Conservation (phyloP, 2,329 filamentous ascomycete genomes). For the Claviceps citrina region DNA sequence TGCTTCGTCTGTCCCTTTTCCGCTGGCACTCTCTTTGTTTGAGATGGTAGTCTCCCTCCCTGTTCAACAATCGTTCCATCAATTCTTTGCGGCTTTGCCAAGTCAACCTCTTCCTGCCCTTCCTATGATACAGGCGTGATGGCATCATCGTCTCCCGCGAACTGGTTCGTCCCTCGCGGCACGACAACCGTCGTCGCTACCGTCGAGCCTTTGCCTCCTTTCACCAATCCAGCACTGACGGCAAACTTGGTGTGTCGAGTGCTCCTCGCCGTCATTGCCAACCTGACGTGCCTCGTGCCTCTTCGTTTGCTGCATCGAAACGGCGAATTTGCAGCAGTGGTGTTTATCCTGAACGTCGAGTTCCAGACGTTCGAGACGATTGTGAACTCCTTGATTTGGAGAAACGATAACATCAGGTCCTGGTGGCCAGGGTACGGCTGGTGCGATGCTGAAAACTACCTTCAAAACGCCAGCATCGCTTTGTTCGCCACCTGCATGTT, state of each 20-base stretch:
- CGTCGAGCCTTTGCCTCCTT: slow-evolving; percentile 7
- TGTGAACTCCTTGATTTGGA: slow-evolving; percentile 38
- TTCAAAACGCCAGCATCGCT: slow-evolving; percentile 30
- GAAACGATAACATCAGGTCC: slow-evolving; percentile 28
- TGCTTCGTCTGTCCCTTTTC: background rate
- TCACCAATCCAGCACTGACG: slow-evolving; percentile 17
- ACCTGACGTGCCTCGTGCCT: slow-evolving; percentile 34
- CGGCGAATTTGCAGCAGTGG: slow-evolving; percentile 37
- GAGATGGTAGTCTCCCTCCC: background rate
- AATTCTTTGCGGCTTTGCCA: background rate
- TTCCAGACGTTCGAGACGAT: slow-evolving; percentile 33
- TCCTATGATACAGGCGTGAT: background rate
- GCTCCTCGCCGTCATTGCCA: slow-evolving; percentile 28
- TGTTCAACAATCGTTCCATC: background rate
- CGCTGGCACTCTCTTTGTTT: background rate
- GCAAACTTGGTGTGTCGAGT: slow-evolving; percentile 36
- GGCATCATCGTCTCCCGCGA: background rate
- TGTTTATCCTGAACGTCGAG: slow-evolving; percentile 31
- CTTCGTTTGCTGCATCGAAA: slow-evolving; percentile 34
- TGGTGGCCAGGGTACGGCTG: slow-evolving; percentile 39
- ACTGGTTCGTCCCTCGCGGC: background rate
- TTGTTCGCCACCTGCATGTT: slow-evolving; percentile 36
- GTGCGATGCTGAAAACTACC: slow-evolving; percentile 37
- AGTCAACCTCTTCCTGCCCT: background rate
- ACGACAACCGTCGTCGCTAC: slow-evolving; percentile 2